Evolutionary conservation across 495 filamentous ascomycete genomes (phyloP).

Genomic region (Hyaloscypha bicolor): DNA sequence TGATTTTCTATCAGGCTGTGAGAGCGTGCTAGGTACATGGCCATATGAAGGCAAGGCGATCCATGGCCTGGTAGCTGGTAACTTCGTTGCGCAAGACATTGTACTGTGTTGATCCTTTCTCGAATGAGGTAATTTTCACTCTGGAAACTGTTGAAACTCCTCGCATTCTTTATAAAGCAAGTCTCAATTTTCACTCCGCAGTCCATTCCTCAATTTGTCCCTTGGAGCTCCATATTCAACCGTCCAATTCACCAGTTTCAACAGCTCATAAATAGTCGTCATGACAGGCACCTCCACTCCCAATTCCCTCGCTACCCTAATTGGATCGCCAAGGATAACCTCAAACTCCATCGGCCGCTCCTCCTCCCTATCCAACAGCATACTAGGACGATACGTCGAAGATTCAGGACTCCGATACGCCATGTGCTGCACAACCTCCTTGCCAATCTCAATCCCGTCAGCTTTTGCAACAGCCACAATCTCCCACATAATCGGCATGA

Average conservation of each 20-base stretch:
- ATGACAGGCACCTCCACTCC: constrained; percentile 45
- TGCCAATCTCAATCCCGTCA: constrained; percentile 45
- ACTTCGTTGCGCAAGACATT: no score
- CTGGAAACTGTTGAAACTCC: no score
- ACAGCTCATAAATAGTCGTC: constrained; percentile 46
- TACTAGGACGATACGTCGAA: constrained; percentile 54
- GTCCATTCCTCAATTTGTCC: no score
- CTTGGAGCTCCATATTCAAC: neutral
- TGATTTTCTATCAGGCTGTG: no score
- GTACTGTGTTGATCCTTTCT: no score
- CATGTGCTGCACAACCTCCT: constrained; percentile 52
- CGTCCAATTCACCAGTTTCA: constrained; percentile 40
- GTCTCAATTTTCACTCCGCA: no score
- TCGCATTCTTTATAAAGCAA: no score
- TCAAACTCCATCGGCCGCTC: constrained; percentile 54
- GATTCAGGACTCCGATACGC: constrained; percentile 41
- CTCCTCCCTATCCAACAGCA: constrained; percentile 50
- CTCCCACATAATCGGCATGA: constrained; percentile 10
- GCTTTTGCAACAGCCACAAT: constrained; percentile 20
- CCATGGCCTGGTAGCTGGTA: no score
- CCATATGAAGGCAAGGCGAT: no score
- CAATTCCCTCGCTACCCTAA: constrained; percentile 47
- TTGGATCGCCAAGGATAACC: constrained; percentile 52
- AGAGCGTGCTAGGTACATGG: no score
- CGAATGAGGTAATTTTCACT: no score